Evolutionary conservation across 2,329 filamentous ascomycete genomes (phyloP), one percentile per base, ranked within the genome.

Genomic region (Cylindrodendrum hubeiense): DNA sequence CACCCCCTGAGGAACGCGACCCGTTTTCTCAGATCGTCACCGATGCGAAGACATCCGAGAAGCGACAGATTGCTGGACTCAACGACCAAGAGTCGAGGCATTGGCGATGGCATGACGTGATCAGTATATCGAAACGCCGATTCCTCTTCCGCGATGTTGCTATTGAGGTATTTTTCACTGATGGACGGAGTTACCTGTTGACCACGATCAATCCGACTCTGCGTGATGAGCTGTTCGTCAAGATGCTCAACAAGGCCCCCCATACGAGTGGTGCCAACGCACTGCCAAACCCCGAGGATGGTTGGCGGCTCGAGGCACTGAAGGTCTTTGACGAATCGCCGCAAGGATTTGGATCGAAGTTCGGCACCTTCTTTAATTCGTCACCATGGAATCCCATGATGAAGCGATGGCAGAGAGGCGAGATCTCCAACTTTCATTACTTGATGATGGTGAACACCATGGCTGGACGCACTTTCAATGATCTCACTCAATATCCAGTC

Each of bases 361-460:
- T 98, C 73, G 94, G 93, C 22, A 97, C 91, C 68, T 93, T 98
- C 13, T 98, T 99, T 83, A 94, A 94, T 68, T 89, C 94, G 22
- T 90, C 90, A 0, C 88, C 93, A 0, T 92, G 92, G 78, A 95
- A 94, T 70, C 93, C 95, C 10, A 90, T 94, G 9, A 97, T 96
- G 74, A 91, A 92, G 69, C 91, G 91, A 77, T 99, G 96, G 96
- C 88, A 96, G 64, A 92, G 91, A 76, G 96, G 97, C 13, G 96
- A 99, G 75, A 94, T 98, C 53, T 98, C 95, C 15, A 99, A 99
- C 78, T 99, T 99, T 74, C 94, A 98, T 79, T 99, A 99, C 76
- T 87, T 99, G 37, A 99, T 99, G 95, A 90, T 98, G 65, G 90
- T 99, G 75, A 99, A 99, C 76, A 98, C 96, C 0, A 93, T 99